A percentile compares a stretch with the other conserved stretches of the same genome.
phyloP scores from a whole-genome alignment of 352 stramenopile species.

The Globisporangium cylindrosporum region DNA sequence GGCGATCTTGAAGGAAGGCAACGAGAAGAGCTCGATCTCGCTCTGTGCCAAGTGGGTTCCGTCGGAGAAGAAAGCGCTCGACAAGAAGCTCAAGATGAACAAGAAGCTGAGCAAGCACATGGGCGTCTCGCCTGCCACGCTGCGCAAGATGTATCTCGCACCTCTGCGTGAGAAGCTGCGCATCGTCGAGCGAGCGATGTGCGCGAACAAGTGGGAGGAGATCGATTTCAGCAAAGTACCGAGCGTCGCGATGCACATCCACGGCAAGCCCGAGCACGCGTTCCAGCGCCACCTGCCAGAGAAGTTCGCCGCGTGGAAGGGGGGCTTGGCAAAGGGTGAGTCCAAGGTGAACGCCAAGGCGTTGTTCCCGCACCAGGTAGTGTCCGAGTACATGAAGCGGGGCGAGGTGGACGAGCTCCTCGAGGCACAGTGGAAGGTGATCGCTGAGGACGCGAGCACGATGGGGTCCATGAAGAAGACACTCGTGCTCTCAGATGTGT shows the following conservation, averaged over 20 bases:
- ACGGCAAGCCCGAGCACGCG: conserved; percentile 38
- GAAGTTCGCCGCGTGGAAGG: conserved; percentile 36
- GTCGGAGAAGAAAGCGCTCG: conserved; percentile 51
- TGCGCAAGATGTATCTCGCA: conserved; percentile 48
- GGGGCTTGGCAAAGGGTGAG: conserved; percentile 27
- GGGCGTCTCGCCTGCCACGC: conserved; percentile 31
- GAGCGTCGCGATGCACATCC: conserved; percentile 45
- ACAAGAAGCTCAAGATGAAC: conserved; percentile 50
- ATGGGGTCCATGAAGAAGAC: conserved; percentile 26
- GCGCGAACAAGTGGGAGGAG: conserved; percentile 42
- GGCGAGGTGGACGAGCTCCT: conserved; percentile 30
- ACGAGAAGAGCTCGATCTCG: conserved; percentile 23
- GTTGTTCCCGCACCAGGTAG: conserved; percentile 50
- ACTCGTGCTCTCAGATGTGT: conserved; percentile 55
- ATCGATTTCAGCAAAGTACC: conserved; percentile 42
- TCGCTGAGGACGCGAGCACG: conserved; percentile 54
- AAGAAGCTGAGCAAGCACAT: conserved; percentile 48
- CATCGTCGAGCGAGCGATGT: conserved; percentile 49
- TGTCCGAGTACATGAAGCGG: conserved; percentile 31
- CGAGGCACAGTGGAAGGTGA: conserved; percentile 50
- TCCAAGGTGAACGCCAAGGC: conserved; percentile 43
- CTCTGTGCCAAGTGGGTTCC: conserved; percentile 59
- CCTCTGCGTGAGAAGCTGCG: conserved; percentile 35
- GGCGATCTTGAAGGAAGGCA: conserved; percentile 17
- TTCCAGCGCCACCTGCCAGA: conserved; percentile 35